A percentile compares a stretch with the other conserved stretches of the same genome.
phyloP scores from a whole-genome alignment of 2,329 filamentous ascomycete species.

The Cordyceps tenuipes region DNA sequence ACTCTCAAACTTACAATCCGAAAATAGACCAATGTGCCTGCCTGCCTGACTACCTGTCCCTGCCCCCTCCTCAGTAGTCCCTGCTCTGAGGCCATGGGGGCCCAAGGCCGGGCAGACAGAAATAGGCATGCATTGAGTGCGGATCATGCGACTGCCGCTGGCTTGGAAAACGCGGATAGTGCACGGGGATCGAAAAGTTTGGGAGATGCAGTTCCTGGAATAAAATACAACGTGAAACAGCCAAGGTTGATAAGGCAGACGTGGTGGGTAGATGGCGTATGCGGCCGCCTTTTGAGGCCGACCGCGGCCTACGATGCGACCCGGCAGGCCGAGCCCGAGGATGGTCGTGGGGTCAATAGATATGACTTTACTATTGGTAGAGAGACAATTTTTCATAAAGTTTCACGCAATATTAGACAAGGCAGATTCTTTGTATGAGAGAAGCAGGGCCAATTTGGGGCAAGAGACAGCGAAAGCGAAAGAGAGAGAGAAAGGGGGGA shows the following conservation, averaged over 20 bases:
- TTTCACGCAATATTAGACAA: not conserved
- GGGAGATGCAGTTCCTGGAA: too few species aligned
- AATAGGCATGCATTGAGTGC: not conserved
- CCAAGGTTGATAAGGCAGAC: conserved; percentile 9
- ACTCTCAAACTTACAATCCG: not conserved
- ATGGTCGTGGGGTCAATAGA: too few species aligned
- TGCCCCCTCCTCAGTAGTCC: not conserved
- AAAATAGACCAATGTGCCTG: not conserved
- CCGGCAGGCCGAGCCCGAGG: not conserved
- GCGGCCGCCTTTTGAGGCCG: conserved; percentile 4
- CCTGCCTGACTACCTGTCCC: too few species aligned
- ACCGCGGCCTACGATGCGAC: not conserved
- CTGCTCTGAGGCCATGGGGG: not conserved
- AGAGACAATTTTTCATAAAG: not conserved
- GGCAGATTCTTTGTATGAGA: not conserved
- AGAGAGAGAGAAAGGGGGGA: not conserved
- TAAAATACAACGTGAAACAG: not conserved
- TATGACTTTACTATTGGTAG: not conserved
- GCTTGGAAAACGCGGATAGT: not conserved
- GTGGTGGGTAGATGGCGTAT: not conserved
- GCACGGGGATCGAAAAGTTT: not conserved
- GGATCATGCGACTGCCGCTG: not conserved
- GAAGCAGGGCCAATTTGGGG: not conserved
- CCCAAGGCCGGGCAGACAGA: not conserved
- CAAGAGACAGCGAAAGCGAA: not conserved